phyloP scores from a whole-genome alignment of 2,329 filamentous ascomycete genomes.

The Aspergillus vadensis region DNA sequence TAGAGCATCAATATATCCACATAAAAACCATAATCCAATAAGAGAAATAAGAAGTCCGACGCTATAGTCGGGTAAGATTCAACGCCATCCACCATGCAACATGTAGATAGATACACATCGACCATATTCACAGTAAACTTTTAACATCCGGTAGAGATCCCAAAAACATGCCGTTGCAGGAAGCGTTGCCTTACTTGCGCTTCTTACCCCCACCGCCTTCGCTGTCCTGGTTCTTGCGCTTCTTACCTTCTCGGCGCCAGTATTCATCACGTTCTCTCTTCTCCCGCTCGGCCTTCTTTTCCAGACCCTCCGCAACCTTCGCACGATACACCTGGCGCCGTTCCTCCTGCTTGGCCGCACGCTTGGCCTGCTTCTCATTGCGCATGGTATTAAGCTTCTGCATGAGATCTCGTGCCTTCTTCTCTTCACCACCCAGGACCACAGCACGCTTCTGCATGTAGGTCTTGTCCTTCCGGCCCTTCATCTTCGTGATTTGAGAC shows the following conservation, averaged over 20 bases:
- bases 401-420: conserved; percentile 82
- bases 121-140: conserved; percentile 20
- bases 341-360: conserved; percentile 84
- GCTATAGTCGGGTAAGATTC: conserved; percentile 15
- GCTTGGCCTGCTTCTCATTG: conserved; percentile 86
- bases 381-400: conserved; percentile 88
- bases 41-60: conserved; percentile 1
- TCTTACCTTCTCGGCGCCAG: conserved; percentile 88
- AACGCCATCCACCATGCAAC: conserved; percentile 29
- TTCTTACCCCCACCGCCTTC: conserved; percentile 54
- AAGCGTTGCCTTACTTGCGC: conserved; percentile 36
- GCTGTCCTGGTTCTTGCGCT: conserved; percentile 61
- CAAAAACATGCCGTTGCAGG: conserved; percentile 19
- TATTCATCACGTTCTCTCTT: conserved; percentile 91
- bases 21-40: background rate
- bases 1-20: conserved; percentile 1
- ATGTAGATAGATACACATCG: conserved; percentile 23
- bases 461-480: conserved; percentile 75
- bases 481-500: conserved; percentile 81
- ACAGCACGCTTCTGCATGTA: conserved; percentile 96
- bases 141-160: conserved; percentile 28
- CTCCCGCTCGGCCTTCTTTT: conserved; percentile 84
- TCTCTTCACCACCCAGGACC: conserved; percentile 82
- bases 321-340: conserved; percentile 76
- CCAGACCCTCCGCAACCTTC: conserved; percentile 77